These are phyloP conservation scores for Schizophyllum commune DNA, from an alignment of 1,284 basidiomycete genomes.

Conservation along the genomic window DNA sequence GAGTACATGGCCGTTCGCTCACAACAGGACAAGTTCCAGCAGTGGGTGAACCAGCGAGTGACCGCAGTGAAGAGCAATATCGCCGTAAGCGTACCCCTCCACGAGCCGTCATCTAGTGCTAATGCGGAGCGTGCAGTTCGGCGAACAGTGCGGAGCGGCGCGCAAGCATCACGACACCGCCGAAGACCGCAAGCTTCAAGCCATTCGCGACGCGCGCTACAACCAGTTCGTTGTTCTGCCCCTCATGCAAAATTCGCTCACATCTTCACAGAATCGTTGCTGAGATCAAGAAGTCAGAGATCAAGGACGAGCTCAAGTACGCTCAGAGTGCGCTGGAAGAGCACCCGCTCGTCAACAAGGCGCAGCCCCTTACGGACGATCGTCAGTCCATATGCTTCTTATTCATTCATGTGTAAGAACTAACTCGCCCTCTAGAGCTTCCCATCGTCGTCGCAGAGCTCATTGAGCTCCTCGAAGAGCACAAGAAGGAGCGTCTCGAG, in stretches of 20 bases:
- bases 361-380: background rate
- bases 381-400: background rate
- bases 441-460: background rate
- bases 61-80: too few relatives aligned
- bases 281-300: background rate
- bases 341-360: background rate
- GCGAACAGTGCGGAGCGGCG: too few relatives aligned
- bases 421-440: background rate
- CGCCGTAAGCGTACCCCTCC: too few relatives aligned
- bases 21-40: background rate
- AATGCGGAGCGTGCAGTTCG: too few relatives aligned
- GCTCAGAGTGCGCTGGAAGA: background rate
- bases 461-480: background rate
- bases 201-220: too few relatives aligned
- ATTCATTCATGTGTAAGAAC: too few relatives aligned
- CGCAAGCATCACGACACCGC: too few relatives aligned
- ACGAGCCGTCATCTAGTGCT: too few relatives aligned
- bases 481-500: background rate
- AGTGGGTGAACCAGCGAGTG: background rate
- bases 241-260: too few relatives aligned
- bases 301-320: background rate
- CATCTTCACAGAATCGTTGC: too few relatives aligned
- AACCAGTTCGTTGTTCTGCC: too few relatives aligned
- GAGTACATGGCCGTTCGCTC: background rate
- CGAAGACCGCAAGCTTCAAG: too few relatives aligned